Base-by-base conservation (phyloP, 441 rosid species). In the Dalechampia spathulata region DNA sequence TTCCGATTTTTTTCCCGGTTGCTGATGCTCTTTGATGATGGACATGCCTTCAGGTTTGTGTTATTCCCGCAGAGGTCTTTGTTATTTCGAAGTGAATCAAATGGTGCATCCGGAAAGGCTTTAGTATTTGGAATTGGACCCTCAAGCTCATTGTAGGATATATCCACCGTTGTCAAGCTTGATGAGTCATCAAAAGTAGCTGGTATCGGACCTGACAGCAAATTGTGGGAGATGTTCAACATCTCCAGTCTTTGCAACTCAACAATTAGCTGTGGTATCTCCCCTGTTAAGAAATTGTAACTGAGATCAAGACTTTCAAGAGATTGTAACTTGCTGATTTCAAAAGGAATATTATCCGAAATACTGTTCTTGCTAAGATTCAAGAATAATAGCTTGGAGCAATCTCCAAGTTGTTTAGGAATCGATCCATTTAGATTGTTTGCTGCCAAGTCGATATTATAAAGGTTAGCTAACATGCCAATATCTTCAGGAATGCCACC, bases 181-280 rank as follows among this genome's bases (percentile, higher is more conserved):
- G 12, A 51, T 11, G 28, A 16, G 27, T 28, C 19, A 15, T 49
- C 38, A n/a, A 49, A 49, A 49, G 38, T 27, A 4, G 26, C 12
- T 8, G 59, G 59, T 40, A 55, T 55, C 2, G 26, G 17, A 41
- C 59, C 49, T n/a, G 59, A 39, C 15, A 55, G 38, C 15, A 8
- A 37, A 14, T 55, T 55, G 11, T 43, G 27, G 8, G 49, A 40
- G 14, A 55, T 15, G 14, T 41, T 41, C 16, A 55, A 17, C 10
- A 27, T 19, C 11, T 42, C 47, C 12, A 55, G n/a, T n/a, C n/a
- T n/a, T n/a, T n/a, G n/a, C n/a, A n/a, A n/a, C n/a, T n/a, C n/a
- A n/a, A n/a, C n/a, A n/a, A n/a, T n/a, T n/a, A n/a, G n/a, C n/a
- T n/a, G n/a, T n/a, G n/a, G n/a, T n/a, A n/a, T n/a, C n/a, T n/a